Percentiles rank a stretch among this genome's conserved stretches.
These are phyloP conservation scores for Flaveria sonorensis DNA, from an alignment of 129 eudicot species.

Conservation along the genomic window DNA sequence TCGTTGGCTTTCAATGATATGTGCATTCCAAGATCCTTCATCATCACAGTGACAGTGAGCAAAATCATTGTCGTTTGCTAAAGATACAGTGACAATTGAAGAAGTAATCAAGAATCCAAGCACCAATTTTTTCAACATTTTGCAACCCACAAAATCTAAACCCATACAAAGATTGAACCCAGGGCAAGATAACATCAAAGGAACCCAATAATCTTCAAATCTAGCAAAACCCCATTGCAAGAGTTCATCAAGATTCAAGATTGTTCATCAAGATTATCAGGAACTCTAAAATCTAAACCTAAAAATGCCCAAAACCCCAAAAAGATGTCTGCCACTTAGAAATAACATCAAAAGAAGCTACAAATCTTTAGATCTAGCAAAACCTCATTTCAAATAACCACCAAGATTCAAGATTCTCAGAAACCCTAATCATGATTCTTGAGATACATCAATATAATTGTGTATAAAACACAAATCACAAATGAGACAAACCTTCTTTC, in stretches of 20 bases:
- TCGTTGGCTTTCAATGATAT: constrained; percentile 64
- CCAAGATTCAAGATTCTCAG: constrained; percentile 19
- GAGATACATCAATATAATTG: no score
- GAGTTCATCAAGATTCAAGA: constrained; percentile 14
- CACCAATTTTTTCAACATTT: constrained; percentile 37
- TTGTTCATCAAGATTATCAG: constrained; percentile 3
- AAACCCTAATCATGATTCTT: constrained; percentile 15
- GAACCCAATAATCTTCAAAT: constrained; percentile 7
- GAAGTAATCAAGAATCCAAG: constrained; percentile 42
- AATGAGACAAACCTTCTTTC: constrained; percentile 22
- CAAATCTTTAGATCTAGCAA: constrained; percentile 31
- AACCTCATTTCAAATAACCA: constrained; percentile 19
- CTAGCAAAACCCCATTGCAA: constrained; percentile 31
- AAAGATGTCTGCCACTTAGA: background rate
- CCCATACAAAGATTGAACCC: constrained; percentile 17
- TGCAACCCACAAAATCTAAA: constrained; percentile 12
- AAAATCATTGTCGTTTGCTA: constrained; percentile 42
- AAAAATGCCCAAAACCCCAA: background rate
- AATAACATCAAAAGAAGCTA: constrained; percentile 18
- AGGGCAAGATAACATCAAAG: constrained; percentile 20
- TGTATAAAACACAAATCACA: no score
- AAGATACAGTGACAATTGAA: constrained; percentile 23
- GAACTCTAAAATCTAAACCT: constrained; percentile 6
- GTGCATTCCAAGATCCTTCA: constrained; percentile 67
- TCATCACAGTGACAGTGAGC: constrained; percentile 69